A percentile compares a stretch with the other conserved stretches of the same genome.
These are phyloP conservation scores for Xerocomus brunneocitrinus DNA, from an alignment of 768 basidiomycete species.

Conservation along the genomic window DNA sequence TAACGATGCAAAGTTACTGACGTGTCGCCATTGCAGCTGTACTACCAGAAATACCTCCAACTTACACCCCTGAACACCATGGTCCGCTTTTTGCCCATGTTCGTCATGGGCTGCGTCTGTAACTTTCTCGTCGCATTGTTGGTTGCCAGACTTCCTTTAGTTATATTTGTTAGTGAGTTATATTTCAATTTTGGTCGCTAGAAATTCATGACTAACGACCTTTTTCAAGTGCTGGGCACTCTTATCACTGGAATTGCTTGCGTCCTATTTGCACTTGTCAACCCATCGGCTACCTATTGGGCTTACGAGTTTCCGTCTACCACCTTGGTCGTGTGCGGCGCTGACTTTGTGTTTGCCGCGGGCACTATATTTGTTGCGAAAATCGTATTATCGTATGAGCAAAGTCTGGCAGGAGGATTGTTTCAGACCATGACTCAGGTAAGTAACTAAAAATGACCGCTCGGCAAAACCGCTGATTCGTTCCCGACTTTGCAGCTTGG, in stretches of 20 bases:
- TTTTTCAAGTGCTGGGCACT: conserved; percentile 46
- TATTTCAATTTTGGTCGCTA: too few species aligned
- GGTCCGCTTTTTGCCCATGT: conserved; percentile 67
- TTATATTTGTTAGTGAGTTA: conserved; percentile 51
- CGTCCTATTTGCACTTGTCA: conserved; percentile 65
- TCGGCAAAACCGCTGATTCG: background rate
- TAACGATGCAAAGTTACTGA: background rate
- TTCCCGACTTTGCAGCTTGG: conserved; percentile 44
- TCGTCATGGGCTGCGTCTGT: conserved; percentile 56
- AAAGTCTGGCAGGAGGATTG: conserved; percentile 68
- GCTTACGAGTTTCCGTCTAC: conserved; percentile 71
- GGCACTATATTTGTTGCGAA: conserved; percentile 76
- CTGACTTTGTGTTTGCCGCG: conserved; percentile 69
- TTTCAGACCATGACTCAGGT: conserved; percentile 80
- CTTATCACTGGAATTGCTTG: conserved; percentile 52
- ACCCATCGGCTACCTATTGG: conserved; percentile 60
- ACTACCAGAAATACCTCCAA: conserved; percentile 61
- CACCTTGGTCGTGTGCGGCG: conserved; percentile 62
- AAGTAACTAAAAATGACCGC: conserved; percentile 4
- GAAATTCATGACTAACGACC: background rate
- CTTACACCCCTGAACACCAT: conserved; percentile 58
- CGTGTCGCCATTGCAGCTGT: conserved; percentile 40
- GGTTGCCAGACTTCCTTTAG: conserved; percentile 50
- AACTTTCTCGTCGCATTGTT: conserved; percentile 62
- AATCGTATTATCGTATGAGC: conserved; percentile 61